Conservation (phyloP, 179 eudicot genomes). For the Heliamphora pulchella region DNA sequence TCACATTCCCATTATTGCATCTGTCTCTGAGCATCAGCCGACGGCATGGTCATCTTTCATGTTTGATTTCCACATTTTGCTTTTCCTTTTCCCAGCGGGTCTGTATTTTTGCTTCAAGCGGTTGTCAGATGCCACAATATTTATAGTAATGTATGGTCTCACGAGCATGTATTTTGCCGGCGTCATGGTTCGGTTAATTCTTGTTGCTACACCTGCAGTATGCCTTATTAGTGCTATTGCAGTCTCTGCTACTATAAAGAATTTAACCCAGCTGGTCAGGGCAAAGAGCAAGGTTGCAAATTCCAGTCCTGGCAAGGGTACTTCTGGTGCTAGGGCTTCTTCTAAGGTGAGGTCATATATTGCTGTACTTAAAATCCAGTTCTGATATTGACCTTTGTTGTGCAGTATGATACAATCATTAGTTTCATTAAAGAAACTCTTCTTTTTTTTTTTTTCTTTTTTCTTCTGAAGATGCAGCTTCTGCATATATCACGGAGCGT, state of each 20-base stretch:
- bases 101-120: slow-evolving; percentile 94
- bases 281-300: slow-evolving; percentile 48
- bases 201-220: slow-evolving; percentile 99
- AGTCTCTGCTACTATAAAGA: slow-evolving; percentile 89
- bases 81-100: slow-evolving; percentile 94
- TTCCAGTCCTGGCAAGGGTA: slow-evolving; percentile 55
- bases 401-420: background rate
- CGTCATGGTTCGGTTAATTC: slow-evolving; percentile 96
- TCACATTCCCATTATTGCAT: slow-evolving; percentile 95
- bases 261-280: slow-evolving; percentile 64
- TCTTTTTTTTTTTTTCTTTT: background rate
- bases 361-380: background rate
- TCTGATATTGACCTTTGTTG: background rate
- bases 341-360: slow-evolving; percentile 61
- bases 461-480: background rate
- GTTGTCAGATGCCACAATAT: slow-evolving; percentile 92
- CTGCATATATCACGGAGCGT: background rate
- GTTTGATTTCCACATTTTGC: slow-evolving; percentile 95
- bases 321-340: slow-evolving; percentile 63
- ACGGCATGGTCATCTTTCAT: slow-evolving; percentile 99
- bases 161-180: slow-evolving; percentile 99
- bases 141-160: slow-evolving; percentile 94
- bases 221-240: slow-evolving; percentile 98
- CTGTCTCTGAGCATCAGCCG: slow-evolving; percentile 98
- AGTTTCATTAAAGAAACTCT: background rate